phyloP scores from a whole-genome alignment of 2,329 filamentous ascomycete genomes.

The Phialemoniopsis sp. region DNA sequence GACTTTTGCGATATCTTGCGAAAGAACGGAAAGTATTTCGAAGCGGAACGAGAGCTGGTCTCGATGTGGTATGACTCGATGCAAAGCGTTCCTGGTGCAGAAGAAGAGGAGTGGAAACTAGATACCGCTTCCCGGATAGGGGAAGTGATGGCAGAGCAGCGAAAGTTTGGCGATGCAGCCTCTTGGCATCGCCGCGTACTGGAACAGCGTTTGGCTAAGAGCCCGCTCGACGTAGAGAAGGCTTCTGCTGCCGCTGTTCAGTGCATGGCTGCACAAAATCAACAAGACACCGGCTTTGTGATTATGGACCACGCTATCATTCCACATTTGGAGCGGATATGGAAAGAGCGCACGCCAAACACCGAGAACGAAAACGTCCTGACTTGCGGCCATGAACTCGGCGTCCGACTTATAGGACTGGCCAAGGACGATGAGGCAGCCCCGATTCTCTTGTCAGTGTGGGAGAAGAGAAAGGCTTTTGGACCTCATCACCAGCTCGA shows the following conservation, averaged over 20 bases:
- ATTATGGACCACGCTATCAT: slow-evolving; percentile 3
- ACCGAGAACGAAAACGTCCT: slow-evolving; percentile 2
- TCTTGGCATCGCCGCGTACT: slow-evolving; percentile 1
- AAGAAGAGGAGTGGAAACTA: slow-evolving; percentile 3
- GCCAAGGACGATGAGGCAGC: slow-evolving; percentile 3
- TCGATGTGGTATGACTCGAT: not conserved
- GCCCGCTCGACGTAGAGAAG: slow-evolving; percentile 4
- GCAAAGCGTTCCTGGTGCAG: not conserved
- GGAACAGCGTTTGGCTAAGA: slow-evolving; percentile 1
- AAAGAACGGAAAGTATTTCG: slow-evolving; percentile 2
- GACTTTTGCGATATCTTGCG: slow-evolving; percentile 5
- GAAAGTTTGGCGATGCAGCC: slow-evolving; percentile 1
- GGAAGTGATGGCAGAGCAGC: slow-evolving; percentile 4
- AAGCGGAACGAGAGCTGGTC: slow-evolving; percentile 2
- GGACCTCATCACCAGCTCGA: not conserved
- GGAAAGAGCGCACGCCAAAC: not conserved
- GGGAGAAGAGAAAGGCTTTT: slow-evolving; percentile 3
- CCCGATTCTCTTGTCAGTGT: slow-evolving; percentile 1
- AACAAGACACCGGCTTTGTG: slow-evolving; percentile 1
- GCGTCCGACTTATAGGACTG: not conserved
- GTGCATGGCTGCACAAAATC: slow-evolving; percentile 1
- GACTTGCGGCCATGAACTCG: slow-evolving; percentile 4
- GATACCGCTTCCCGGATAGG: slow-evolving; percentile 1
- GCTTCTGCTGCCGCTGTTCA: slow-evolving; percentile 2
- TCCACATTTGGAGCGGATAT: slow-evolving; percentile 3